Base-by-base conservation (phyloP, 2,329 filamentous ascomycete genomes). In the Grosmannia clavigera region DNA sequence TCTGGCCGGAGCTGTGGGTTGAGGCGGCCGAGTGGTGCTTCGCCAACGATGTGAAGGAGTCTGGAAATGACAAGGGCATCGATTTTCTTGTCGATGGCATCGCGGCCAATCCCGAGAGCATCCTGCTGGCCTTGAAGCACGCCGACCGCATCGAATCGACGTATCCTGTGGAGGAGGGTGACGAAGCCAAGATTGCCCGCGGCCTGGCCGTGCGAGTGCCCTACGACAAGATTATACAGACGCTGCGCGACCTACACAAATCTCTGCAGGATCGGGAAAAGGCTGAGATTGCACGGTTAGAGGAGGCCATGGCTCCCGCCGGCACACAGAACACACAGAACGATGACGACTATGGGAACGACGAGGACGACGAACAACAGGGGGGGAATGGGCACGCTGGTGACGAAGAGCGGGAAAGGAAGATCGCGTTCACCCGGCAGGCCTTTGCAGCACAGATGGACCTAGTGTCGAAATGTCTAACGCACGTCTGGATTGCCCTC, bases 1-100 rank as follows among this genome's bases (percentile, higher is more conserved):
- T 97, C 73, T 94, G 92, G 83, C 92, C 94, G 4, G 89, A 95
- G 70, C 85, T 96, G 66, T 99, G 94, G 94, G 92, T 91, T 57
- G 91, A 96, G 62, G 92, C 91, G 11, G 89, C 92, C 0, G 88
- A 95, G 65, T 97, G 92, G 83, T 96, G 90, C 71, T 91, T 91
- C 68, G 81, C 87, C 59, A 91, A 94, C 66, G 82, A 82, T 53
- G 75, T 92, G 65, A 69, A 73, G 11, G 75, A 83, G 53, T 86
- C 90, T 43, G 80, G 81, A 54, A 77, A 79, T 62, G 75, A 79
- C 6, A 68, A 74, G 61, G 91, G 90, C 12, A 83, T 87, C 29
- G 84, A 90, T 11, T 89, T 97, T 67, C 77, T 99, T 29, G 79
- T 84, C 27, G 84, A 94, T 63, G 94, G 94, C 40, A 86, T 95